Base-by-base conservation (phyloP, 1,284 basidiomycete genomes). In the Anthracocystis walkeri region DNA sequence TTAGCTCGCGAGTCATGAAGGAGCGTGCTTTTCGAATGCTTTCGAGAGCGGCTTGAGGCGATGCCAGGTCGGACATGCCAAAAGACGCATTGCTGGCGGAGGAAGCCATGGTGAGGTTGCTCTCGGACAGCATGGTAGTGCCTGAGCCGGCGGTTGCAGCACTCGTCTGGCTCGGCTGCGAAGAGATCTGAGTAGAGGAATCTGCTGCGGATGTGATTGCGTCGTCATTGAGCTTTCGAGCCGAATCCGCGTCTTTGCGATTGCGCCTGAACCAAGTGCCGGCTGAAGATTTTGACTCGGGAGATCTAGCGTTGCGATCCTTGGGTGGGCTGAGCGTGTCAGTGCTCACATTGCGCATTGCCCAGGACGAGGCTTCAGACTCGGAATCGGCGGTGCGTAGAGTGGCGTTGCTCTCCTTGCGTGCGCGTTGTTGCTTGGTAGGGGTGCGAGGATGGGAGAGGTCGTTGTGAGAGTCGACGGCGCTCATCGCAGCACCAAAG, bases 401-500 rank as follows among this genome's bases (percentile, higher is more conserved):
- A 2, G 63, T 68, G 14, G 66, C 56, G 8, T 41, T 57, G 53
- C 64, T 71, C 25, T 65, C 59, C 54, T 69, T 76, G 58, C 62
- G 58, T 23, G 65, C 48, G 21, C 55, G 58, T 3, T 56, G 48
- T n/a, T 58, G 40, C 4, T 57, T 31, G 1, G 41, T 48, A 44
- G 27, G 29, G 7, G 53, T 52, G 6, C 35, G 46, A 7, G 57
- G 42, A 4, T 31, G 55, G 18, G 49, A 29, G 23, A 38, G 23
- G 21, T 65, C 58, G 27, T 52, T 61, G 29, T 57, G 56, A 3
- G 51, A 51, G 29, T 72, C 61, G 41, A 72, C 67, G 18, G 64
- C 70, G 44, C 51, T 73, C 77, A 78, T 78, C 23, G 69, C 75
- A 6, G 71, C 68, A 14, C 53, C 63, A 20, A 79, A 74, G 54